A percentile compares a stretch with the other conserved stretches of the same genome.
Evolutionary conservation across 2,329 filamentous ascomycete genomes (phyloP).

Genomic region (Neofusicoccum laricinum): DNA sequence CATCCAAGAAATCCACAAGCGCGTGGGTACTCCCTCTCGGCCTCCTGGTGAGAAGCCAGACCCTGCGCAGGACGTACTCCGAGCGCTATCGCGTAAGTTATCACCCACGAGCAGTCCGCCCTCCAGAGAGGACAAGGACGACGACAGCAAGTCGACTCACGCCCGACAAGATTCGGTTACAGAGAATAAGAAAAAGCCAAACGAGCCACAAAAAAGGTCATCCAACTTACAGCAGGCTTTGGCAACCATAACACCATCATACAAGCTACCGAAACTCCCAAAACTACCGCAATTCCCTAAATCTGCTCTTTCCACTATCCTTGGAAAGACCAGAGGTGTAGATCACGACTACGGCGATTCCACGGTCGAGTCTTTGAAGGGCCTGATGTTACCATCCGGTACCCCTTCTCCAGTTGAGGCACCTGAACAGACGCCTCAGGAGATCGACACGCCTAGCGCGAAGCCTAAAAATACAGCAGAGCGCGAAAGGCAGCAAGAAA

Average conservation of each 20-base stretch:
- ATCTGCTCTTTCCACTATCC: conserved; percentile 40
- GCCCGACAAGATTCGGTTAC: too few relatives aligned
- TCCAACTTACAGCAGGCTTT: too few relatives aligned
- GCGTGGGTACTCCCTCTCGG: too few relatives aligned
- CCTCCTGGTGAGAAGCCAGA: conserved; percentile 17
- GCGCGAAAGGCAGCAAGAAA: conserved; percentile 41
- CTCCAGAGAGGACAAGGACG: not conserved
- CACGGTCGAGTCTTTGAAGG: conserved; percentile 48
- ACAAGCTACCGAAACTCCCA: not conserved
- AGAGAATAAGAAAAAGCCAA: too few relatives aligned
- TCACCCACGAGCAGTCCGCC: conserved; percentile 20
- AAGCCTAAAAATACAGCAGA: conserved; percentile 39
- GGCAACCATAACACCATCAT: too few relatives aligned
- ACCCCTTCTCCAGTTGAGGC: not conserved
- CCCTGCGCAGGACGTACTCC: conserved; percentile 22
- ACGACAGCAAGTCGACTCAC: too few relatives aligned
- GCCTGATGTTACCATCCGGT: conserved; percentile 35
- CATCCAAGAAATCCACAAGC: too few relatives aligned
- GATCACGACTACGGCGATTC: conserved; percentile 42
- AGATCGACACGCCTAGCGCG: conserved; percentile 26
- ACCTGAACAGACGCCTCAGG: conserved; percentile 27
- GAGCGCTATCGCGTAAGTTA: too few relatives aligned
- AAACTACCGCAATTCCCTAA: conserved; percentile 23
- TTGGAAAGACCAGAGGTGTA: conserved; percentile 29
- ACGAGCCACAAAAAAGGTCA: too few relatives aligned